These are phyloP conservation scores for Neofusicoccum ribis DNA, from an alignment of 2,329 filamentous ascomycete genomes.

Conservation along the genomic window DNA sequence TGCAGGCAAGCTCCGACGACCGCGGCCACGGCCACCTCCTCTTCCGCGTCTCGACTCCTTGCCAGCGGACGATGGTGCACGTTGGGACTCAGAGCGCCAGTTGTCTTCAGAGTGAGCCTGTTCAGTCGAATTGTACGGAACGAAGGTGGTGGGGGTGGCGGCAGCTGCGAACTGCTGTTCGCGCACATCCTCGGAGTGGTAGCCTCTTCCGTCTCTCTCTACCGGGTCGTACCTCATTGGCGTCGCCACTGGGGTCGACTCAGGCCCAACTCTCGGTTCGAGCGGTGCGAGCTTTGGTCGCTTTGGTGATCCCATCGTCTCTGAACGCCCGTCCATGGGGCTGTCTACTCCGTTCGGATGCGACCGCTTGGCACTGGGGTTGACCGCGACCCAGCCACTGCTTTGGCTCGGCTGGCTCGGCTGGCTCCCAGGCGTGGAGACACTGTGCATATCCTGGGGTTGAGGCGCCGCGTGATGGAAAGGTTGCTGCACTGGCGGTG, in stretches of 20 bases:
- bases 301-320: constrained; percentile 43
- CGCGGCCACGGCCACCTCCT: constrained; percentile 38
- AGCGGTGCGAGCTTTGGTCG: constrained; percentile 44
- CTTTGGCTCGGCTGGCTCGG: constrained; percentile 6
- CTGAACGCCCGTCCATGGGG: constrained; percentile 31
- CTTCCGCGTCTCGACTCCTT: constrained; percentile 24
- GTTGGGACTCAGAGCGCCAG: constrained; percentile 36
- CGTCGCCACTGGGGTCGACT: constrained; percentile 1
- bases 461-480: background rate
- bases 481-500: background rate
- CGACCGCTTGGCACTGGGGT: constrained; percentile 43
- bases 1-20: constrained; percentile 38
- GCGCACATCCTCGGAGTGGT: background rate
- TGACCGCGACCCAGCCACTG: constrained; percentile 47
- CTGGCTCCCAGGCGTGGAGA: background rate
- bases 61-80: constrained; percentile 23
- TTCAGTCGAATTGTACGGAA: constrained; percentile 31
- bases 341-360: constrained; percentile 38
- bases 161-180: constrained; percentile 22
- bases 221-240: constrained; percentile 10
- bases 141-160: constrained; percentile 25
- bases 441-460: constrained; percentile 1
- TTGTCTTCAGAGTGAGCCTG: constrained; percentile 28
- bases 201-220: constrained; percentile 1
- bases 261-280: constrained; percentile 36